These are phyloP conservation scores for Colletotrichum incanum DNA, from an alignment of 2,329 filamentous ascomycete species.

Conservation along the genomic window DNA sequence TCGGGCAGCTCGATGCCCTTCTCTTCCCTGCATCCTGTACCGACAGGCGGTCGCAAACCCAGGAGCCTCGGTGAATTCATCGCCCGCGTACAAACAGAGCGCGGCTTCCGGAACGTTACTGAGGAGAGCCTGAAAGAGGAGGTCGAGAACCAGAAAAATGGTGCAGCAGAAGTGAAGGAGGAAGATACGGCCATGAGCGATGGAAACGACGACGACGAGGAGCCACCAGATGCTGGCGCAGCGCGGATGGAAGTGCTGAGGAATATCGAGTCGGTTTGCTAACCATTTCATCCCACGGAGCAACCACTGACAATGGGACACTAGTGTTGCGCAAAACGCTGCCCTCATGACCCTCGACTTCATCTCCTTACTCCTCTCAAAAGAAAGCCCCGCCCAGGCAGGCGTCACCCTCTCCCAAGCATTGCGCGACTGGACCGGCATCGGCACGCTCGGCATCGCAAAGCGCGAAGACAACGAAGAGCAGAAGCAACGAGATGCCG, in stretches of 20 bases:
- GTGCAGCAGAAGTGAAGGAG: slow-evolving; percentile 63
- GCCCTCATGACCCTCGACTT: slow-evolving; percentile 84
- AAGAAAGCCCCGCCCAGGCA: slow-evolving; percentile 81
- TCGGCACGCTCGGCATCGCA: slow-evolving; percentile 81
- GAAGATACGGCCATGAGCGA: slow-evolving; percentile 59
- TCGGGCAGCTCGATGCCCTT: slow-evolving; percentile 46
- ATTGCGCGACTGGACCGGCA: slow-evolving; percentile 79
- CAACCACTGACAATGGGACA: slow-evolving; percentile 39
- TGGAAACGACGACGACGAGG: slow-evolving; percentile 56
- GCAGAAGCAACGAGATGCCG: slow-evolving; percentile 36
- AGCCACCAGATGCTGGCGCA: slow-evolving; percentile 59
- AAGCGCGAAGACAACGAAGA: slow-evolving; percentile 72
- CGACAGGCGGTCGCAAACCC: slow-evolving; percentile 69
- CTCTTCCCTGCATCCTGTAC: slow-evolving; percentile 77
- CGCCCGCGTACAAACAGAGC: slow-evolving; percentile 82
- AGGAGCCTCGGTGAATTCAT: slow-evolving; percentile 82
- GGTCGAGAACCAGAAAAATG: slow-evolving; percentile 68
- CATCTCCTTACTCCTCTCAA: slow-evolving; percentile 86
- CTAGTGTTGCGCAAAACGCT: slow-evolving; percentile 69
- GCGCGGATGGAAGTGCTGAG: slow-evolving; percentile 72
- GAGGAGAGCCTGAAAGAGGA: slow-evolving; percentile 81
- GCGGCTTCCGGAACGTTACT: slow-evolving; percentile 85
- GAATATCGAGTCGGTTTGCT: slow-evolving; percentile 68
- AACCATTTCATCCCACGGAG: neutral
- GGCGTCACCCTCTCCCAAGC: slow-evolving; percentile 78